A percentile compares a stretch with the other conserved stretches of the same genome.
Evolutionary conservation across 2,329 filamentous ascomycete genomes (phyloP).

Genomic region (Claviceps spartinae): DNA sequence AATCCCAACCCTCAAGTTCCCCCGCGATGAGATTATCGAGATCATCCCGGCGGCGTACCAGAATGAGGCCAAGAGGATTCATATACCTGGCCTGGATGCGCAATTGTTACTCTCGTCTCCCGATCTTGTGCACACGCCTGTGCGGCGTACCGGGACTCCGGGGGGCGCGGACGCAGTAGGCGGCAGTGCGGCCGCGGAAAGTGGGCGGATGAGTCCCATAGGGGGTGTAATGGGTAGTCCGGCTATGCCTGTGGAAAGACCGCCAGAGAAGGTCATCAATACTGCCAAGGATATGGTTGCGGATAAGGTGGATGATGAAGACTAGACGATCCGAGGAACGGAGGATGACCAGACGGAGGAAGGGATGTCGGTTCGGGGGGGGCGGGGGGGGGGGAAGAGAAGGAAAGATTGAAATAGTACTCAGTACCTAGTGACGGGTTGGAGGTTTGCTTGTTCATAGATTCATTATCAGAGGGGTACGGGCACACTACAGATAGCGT

Average conservation of each 20-base stretch:
- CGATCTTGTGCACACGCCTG: conserved; percentile 68
- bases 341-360: neutral
- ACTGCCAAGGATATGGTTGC: conserved; percentile 35
- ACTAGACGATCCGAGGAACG: conserved; percentile 17
- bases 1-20: conserved; percentile 86
- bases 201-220: conserved; percentile 32
- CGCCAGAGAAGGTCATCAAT: conserved; percentile 36
- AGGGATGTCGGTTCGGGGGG: neutral
- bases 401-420: neutral
- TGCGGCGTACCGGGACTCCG: conserved; percentile 29
- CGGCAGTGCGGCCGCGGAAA: conserved; percentile 14
- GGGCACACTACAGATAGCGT: too few relatives aligned
- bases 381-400: neutral
- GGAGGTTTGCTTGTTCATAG: too few relatives aligned
- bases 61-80: conserved; percentile 84
- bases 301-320: conserved; percentile 39
- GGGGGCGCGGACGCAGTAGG: conserved; percentile 13
- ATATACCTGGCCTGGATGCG: conserved; percentile 56
- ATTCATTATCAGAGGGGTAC: too few relatives aligned
- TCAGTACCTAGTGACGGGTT: too few relatives aligned
- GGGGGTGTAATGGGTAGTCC: conserved; percentile 33
- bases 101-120: conserved; percentile 64
- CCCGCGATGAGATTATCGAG: conserved; percentile 94
- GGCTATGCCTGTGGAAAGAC: conserved; percentile 28
- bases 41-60: conserved; percentile 97